These are phyloP conservation scores for Vaccinium corymbosum DNA, from an alignment of 148 eudicot species.

Conservation along the genomic window DNA sequence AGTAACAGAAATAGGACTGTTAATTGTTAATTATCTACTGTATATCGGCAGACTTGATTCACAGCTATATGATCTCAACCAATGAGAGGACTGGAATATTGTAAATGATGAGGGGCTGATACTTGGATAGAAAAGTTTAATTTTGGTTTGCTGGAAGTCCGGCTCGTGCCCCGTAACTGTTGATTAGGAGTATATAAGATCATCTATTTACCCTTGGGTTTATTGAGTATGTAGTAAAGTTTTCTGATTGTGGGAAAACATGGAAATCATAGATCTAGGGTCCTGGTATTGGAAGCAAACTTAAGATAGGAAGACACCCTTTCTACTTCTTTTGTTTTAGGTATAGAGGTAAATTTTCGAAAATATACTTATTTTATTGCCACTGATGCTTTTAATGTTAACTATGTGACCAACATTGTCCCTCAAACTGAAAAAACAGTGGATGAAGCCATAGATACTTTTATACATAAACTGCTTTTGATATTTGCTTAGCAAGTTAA, in stretches of 20 bases:
- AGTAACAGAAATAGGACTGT: neutral
- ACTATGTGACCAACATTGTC: neutral
- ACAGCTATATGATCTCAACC: neutral
- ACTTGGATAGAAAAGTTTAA: too few relatives aligned
- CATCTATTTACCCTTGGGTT: too few relatives aligned
- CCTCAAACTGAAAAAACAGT: neutral
- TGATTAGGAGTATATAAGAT: neutral
- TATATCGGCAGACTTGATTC: neutral
- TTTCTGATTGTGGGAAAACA: neutral
- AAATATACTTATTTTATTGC: neutral
- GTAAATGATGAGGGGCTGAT: neutral
- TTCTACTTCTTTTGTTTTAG: neutral
- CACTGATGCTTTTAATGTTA: neutral
- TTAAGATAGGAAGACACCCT: neutral
- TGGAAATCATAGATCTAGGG: neutral
- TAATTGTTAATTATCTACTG: neutral
- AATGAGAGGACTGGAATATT: neutral
- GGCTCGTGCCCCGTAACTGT: neutral
- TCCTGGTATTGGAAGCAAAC: neutral
- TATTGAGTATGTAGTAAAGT: neutral
- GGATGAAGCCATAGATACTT: neutral
- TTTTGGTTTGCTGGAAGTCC: neutral
- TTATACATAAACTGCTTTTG: neutral
- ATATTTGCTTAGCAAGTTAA: neutral
- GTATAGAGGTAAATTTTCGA: neutral